Base-by-base conservation (phyloP, 768 basidiomycete species). In the Strobilomyces echinocephalus region DNA sequence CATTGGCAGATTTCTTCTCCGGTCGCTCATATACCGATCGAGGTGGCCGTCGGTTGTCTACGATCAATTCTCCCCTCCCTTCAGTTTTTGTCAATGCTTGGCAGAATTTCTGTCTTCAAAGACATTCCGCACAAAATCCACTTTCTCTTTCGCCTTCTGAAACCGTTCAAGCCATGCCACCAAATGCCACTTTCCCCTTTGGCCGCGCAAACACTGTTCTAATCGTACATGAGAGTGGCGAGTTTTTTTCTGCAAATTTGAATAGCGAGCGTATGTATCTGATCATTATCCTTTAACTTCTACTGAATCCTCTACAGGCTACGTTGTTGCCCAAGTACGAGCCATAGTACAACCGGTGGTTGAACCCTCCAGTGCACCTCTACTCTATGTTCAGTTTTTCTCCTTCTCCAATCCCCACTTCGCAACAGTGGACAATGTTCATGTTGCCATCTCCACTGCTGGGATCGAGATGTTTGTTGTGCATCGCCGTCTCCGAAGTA, bases 141-240 rank as follows among this genome's bases (percentile, higher is more conserved):
- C n/a, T n/a, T n/a, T 28, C 28, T 8, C 28, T 28, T 28, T 28
- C 8, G 8, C 54, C 60, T 11, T 26, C 51, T 24, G 50, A 52
- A 5, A 60, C 58, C 0, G 30, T 60, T 10, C 50, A 59, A 36
- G 58, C 54, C 3, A 31, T 12, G 18, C 48, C 58, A 4, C 58
- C 58, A 5, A 42, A 49, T 15, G 5, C 28, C 7, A 5, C 49
- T 2, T 41, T 57, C 20, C 55, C 52, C 0, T 53, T 53, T 16
- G 41, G 56, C 12, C 34, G 35, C 8, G 51, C 45, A 8, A 46
- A 54, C 11, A 60, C 24, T 2, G 49, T 58, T 11, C 36, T 60
- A 0, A 33, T 60, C 12, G 2, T 30, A 11, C 52, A 60, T 9
- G 49, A 60, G 24, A 60, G 55, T 18, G 52, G 58, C 11, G 49